Conservation (phyloP, 768 basidiomycete species). For the Clitopilus passeckerianus region DNA sequence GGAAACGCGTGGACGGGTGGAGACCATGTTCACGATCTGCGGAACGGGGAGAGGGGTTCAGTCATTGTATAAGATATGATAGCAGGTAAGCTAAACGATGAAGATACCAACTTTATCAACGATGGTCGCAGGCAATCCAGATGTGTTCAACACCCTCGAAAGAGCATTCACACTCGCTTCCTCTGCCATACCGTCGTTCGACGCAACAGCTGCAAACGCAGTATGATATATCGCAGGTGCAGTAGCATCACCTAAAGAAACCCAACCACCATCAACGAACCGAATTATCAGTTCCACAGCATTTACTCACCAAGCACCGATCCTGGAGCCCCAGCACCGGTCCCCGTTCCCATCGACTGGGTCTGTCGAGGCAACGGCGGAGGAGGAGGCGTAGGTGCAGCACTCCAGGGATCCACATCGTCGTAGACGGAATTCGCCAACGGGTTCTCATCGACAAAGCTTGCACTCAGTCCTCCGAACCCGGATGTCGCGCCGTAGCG, state of each 20-base stretch:
- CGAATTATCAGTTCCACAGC: not conserved
- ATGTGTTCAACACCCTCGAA: slow-evolving; percentile 75
- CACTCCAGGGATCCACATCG: slow-evolving; percentile 79
- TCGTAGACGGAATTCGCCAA: slow-evolving; percentile 71
- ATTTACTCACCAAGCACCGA: not conserved
- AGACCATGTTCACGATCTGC: slow-evolving; percentile 91
- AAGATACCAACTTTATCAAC: slow-evolving; percentile 63
- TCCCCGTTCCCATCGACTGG: slow-evolving; percentile 23
- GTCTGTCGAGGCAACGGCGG: slow-evolving; percentile 50
- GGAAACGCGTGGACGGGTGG: slow-evolving; percentile 73
- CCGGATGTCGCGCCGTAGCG: slow-evolving; percentile 58
- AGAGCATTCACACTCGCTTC: slow-evolving; percentile 81
- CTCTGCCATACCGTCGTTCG: slow-evolving; percentile 48
- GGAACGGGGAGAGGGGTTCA: not conserved
- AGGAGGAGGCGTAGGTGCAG: slow-evolving; percentile 66
- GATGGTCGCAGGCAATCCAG: slow-evolving; percentile 73
- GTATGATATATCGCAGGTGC: slow-evolving; percentile 75
- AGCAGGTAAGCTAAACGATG: not conserved
- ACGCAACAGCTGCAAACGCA: slow-evolving; percentile 71
- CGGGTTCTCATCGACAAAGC: slow-evolving; percentile 76
- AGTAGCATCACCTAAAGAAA: slow-evolving; percentile 62
- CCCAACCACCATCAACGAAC: slow-evolving; percentile 5
- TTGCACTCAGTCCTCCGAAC: slow-evolving; percentile 43
- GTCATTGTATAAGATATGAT: not conserved
- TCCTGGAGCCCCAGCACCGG: not conserved